Evolutionary conservation across 257 asterid genomes (phyloP).

Genomic region (Verbena officinalis): DNA sequence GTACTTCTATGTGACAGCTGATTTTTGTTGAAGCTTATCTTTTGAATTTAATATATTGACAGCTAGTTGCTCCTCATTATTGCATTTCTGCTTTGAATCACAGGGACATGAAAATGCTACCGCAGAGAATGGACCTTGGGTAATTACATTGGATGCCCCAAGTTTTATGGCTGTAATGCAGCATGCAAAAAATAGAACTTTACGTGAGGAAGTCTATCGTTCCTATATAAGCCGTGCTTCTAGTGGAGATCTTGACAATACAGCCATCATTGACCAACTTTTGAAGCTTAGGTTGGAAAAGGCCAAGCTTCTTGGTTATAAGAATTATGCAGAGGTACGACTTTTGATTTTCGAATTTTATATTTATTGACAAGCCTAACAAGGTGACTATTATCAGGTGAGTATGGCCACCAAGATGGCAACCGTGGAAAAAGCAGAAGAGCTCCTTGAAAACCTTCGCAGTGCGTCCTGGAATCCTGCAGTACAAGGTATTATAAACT

Average conservation of each 20-base stretch:
- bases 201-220: constrained; percentile 97
- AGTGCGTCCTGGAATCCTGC: constrained; percentile 93
- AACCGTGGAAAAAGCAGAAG: constrained; percentile 81
- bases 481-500: constrained; percentile 49
- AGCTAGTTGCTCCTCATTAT: constrained; percentile 15
- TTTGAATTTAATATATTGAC: constrained; percentile 17
- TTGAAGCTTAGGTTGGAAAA: constrained; percentile 87
- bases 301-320: constrained; percentile 96
- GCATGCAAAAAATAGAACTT: constrained; percentile 79
- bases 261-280: constrained; percentile 75
- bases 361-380: constrained; percentile 31
- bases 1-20: constrained; percentile 35
- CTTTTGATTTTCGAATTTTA: not conserved
- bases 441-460: constrained; percentile 90
- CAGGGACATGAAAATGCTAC: constrained; percentile 98
- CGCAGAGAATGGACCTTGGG: constrained; percentile 93
- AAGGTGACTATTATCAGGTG: constrained; percentile 54
- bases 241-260: constrained; percentile 88
- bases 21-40: constrained; percentile 13
- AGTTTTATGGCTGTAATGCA: constrained; percentile 87
- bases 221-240: constrained; percentile 92
- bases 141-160: constrained; percentile 92
- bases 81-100: constrained; percentile 24
- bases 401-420: constrained; percentile 99
- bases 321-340: constrained; percentile 89